phyloP scores from a whole-genome alignment of 495 filamentous ascomycete species.

The Alectoria sarmentosa region DNA sequence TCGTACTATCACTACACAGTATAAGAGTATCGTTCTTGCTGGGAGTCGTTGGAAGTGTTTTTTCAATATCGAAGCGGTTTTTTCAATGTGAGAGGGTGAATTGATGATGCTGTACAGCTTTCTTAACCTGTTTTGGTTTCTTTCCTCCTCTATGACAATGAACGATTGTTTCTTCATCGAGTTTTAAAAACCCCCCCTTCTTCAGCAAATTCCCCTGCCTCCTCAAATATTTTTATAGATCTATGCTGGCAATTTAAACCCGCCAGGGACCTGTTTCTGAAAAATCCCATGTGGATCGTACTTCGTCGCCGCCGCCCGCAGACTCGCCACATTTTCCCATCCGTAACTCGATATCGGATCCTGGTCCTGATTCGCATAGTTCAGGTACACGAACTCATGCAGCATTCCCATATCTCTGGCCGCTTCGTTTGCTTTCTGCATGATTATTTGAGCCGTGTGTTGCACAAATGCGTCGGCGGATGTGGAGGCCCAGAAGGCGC shows the following conservation, averaged over 20 bases:
- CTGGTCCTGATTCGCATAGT: conserved; percentile 34
- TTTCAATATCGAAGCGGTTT: no score
- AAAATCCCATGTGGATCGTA: not conserved
- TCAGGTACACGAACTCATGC: conserved; percentile 26
- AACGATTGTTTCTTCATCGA: no score
- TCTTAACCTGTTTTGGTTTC: no score
- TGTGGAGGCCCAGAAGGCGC: conserved; percentile 34
- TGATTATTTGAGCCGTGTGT: conserved; percentile 5
- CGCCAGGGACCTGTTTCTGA: not conserved
- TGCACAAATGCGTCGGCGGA: conserved; percentile 16
- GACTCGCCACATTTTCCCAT: conserved; percentile 29
- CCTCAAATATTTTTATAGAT: not conserved
- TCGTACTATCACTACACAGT: no score
- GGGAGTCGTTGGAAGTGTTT: no score
- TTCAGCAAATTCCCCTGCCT: not conserved
- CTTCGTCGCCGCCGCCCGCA: conserved; percentile 21
- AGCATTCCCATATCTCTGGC: conserved; percentile 17
- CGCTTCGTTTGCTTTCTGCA: conserved; percentile 4
- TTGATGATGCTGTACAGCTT: no score
- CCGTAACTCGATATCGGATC: conserved; percentile 35
- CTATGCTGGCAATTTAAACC: not conserved
- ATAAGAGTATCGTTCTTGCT: no score
- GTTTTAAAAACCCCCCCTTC: no score
- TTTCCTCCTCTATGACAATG: no score
- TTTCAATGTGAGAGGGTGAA: no score